These are phyloP conservation scores for Neophaeococcomyces mojaviensis DNA, from an alignment of 2,329 filamentous ascomycete genomes.

Conservation along the genomic window DNA sequence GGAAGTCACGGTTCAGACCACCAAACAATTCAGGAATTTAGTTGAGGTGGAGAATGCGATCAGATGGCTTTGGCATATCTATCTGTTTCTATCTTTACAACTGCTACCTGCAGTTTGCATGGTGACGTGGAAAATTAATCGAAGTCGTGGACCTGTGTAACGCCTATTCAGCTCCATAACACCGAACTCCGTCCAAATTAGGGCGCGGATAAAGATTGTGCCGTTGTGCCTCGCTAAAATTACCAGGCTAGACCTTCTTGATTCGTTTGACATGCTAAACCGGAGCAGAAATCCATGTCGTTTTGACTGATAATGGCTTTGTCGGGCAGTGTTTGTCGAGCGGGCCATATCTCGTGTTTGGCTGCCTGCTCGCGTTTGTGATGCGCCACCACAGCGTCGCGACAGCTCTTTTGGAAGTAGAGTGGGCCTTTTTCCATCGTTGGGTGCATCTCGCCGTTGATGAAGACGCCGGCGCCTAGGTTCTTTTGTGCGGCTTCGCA, in stretches of 20 bases:
- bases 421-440: conserved; percentile 52
- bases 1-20: too few species aligned
- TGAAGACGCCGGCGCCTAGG: conserved; percentile 53
- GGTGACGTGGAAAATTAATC: too few species aligned
- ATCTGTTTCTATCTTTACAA: too few species aligned
- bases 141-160: too few species aligned
- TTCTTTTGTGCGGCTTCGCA: conserved; percentile 55
- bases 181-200: too few species aligned
- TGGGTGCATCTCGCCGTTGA: conserved; percentile 58
- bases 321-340: conserved; percentile 14
- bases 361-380: conserved; percentile 39
- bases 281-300: conserved; percentile 16
- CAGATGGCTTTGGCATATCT: too few species aligned
- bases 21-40: too few species aligned
- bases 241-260: conserved; percentile 14
- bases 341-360: conserved; percentile 47
- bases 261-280: conserved; percentile 13
- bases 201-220: too few species aligned
- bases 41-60: too few species aligned
- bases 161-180: too few species aligned
- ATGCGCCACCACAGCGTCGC: conserved; percentile 44
- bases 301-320: conserved; percentile 15
- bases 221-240: too few species aligned
- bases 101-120: too few species aligned
- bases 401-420: conserved; percentile 48